Percentiles rank a stretch among this genome's conserved stretches.
phyloP scores from a whole-genome alignment of 768 basidiomycete genomes.

The Podaxis sp. region DNA sequence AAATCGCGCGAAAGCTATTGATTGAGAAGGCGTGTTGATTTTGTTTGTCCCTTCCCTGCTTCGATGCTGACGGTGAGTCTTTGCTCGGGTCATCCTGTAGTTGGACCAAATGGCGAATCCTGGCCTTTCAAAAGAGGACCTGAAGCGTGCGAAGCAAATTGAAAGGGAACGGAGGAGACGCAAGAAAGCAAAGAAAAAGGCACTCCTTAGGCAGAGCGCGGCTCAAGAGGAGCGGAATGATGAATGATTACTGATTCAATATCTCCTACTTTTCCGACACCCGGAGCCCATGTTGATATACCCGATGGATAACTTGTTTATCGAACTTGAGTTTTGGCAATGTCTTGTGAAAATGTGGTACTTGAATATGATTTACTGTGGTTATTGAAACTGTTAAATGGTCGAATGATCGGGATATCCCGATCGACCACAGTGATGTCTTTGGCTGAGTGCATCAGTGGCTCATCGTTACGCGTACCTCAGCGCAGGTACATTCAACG shows the following conservation, averaged over 20 bases:
- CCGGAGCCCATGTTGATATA: too few species aligned
- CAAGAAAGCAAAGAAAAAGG: slow-evolving; percentile 80
- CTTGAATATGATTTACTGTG: too few species aligned
- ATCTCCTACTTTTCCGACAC: too few species aligned
- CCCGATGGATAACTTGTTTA: too few species aligned
- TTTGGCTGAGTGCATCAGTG: not conserved
- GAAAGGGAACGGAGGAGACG: slow-evolving; percentile 73
- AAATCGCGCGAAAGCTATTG: slow-evolving; percentile 69
- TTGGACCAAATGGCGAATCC: slow-evolving; percentile 73
- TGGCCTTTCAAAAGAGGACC: slow-evolving; percentile 69
- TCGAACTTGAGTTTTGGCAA: too few species aligned
- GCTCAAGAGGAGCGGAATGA: slow-evolving; percentile 17
- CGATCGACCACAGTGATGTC: slow-evolving; percentile 7
- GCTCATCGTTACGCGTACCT: slow-evolving; percentile 6
- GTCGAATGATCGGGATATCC: slow-evolving; percentile 13
- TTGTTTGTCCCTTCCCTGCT: slow-evolving; percentile 17
- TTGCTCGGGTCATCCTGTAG: slow-evolving; percentile 37
- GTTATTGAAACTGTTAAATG: not conserved
- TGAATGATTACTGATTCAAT: not conserved
- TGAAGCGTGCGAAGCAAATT: slow-evolving; percentile 69
- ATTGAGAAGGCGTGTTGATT: slow-evolving; percentile 68
- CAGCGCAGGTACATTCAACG: not conserved
- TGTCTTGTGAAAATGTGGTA: too few species aligned
- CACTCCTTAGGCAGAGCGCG: slow-evolving; percentile 27
- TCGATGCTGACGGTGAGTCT: slow-evolving; percentile 7